These are phyloP conservation scores for Lizonia empirigonia DNA, from an alignment of 2,329 filamentous ascomycete genomes.

Conservation along the genomic window DNA sequence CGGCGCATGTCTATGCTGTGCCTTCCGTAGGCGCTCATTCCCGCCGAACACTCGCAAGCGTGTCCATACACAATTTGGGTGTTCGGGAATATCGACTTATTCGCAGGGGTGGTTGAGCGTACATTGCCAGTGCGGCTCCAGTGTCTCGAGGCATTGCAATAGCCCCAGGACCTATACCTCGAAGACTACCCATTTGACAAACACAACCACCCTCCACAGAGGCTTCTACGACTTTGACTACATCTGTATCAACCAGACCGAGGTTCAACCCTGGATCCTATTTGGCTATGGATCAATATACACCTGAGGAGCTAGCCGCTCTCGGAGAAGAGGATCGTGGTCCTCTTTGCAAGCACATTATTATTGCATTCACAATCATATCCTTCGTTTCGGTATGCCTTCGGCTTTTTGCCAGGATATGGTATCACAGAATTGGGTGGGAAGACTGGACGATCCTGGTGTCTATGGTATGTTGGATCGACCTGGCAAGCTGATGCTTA, in stretches of 20 bases:
- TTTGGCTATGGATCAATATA: constrained; percentile 20
- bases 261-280: neutral
- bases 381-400: constrained; percentile 27
- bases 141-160: neutral
- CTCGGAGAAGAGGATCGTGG: constrained; percentile 26
- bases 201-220: neutral
- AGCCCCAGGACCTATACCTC: neutral
- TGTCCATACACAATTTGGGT: neutral
- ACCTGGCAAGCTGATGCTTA: too few species aligned
- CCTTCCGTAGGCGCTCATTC: constrained; percentile 1
- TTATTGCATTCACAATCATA: constrained; percentile 28
- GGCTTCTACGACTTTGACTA: neutral
- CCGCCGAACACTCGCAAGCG: constrained; percentile 4
- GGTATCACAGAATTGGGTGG: constrained; percentile 22
- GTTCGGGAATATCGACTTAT: neutral
- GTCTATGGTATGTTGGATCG: constrained; percentile 21
- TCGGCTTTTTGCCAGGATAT: constrained; percentile 30
- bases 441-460: constrained; percentile 32
- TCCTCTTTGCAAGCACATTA: constrained; percentile 21
- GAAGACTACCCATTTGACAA: neutral
- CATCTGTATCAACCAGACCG: neutral
- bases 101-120: neutral
- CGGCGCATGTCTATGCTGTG: constrained; percentile 7
- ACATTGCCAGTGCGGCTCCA: neutral
- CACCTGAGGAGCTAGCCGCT: constrained; percentile 25